These are phyloP conservation scores for Cytospora paraplurivora DNA, from an alignment of 2,329 filamentous ascomycete species.

Conservation along the genomic window DNA sequence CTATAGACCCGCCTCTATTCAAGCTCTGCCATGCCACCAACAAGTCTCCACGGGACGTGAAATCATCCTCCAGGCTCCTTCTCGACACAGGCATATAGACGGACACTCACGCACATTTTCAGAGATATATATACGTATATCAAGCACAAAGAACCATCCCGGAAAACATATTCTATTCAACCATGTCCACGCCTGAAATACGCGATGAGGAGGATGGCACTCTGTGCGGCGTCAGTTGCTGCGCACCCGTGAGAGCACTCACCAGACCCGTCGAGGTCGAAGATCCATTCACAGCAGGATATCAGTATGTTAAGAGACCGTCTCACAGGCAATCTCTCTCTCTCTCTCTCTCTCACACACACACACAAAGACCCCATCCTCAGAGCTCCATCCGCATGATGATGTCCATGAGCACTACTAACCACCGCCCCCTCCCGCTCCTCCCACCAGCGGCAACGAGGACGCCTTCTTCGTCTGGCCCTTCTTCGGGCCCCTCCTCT, in stretches of 20 bases:
- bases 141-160: neutral
- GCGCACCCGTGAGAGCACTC: conserved; percentile 43
- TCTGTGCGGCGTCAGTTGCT: conserved; percentile 38
- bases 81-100: neutral
- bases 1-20: neutral
- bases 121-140: no score
- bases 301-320: conserved; percentile 29
- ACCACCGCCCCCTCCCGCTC: neutral
- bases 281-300: conserved; percentile 32
- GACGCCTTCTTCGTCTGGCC: conserved; percentile 62
- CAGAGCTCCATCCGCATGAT: neutral
- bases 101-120: neutral
- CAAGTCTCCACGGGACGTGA: conserved; percentile 12
- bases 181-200: conserved; percentile 26
- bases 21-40: conserved; percentile 12
- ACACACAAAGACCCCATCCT: no score
- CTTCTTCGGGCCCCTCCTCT: conserved; percentile 67
- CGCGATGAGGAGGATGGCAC: conserved; percentile 42
- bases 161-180: neutral
- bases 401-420: no score
- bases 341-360: no score
- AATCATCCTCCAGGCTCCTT: conserved; percentile 14
- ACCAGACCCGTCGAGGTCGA: conserved; percentile 49
- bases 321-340: no score
- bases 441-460: conserved; percentile 14